phyloP scores from a whole-genome alignment of 2,329 filamentous ascomycete species.

The Lizonia empirigonia region DNA sequence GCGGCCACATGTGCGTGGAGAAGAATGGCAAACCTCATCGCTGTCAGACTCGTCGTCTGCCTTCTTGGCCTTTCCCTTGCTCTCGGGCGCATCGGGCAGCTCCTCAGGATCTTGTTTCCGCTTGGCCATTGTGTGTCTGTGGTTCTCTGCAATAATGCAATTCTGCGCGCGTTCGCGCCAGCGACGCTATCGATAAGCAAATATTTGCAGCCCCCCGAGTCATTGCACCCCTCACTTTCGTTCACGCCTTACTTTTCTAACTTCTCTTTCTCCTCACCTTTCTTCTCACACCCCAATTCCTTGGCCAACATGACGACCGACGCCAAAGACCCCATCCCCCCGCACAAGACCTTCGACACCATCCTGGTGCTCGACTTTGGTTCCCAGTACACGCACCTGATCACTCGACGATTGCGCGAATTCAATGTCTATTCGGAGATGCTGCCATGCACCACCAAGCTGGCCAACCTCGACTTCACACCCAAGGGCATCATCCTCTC shows the following conservation, averaged over 20 bases:
- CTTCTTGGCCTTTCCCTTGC: conserved; percentile 36
- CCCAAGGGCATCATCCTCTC: conserved; percentile 84
- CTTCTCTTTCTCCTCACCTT: conserved; percentile 4
- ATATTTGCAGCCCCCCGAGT: conserved; percentile 16
- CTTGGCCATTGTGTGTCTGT: conserved; percentile 41
- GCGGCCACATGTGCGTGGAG: conserved; percentile 9
- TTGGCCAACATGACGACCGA: conserved; percentile 46
- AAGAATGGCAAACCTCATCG: conserved; percentile 41
- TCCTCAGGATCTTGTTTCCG: conserved; percentile 45
- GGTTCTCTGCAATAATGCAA: neutral
- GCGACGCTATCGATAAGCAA: conserved; percentile 13
- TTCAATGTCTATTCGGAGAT: conserved; percentile 86
- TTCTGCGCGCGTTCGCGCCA: conserved; percentile 4
- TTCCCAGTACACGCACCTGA: conserved; percentile 75
- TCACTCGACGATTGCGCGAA: conserved; percentile 74
- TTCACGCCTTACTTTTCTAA: conserved; percentile 3
- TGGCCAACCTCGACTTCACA: conserved; percentile 75
- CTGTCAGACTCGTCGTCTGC: conserved; percentile 44
- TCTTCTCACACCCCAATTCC: conserved; percentile 19
- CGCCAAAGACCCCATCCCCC: conserved; percentile 51
- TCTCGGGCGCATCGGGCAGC: conserved; percentile 43
- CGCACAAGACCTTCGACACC: conserved; percentile 64
- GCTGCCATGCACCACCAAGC: conserved; percentile 83
- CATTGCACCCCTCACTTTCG: conserved; percentile 19
- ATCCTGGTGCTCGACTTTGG: conserved; percentile 76